Evolutionary conservation across 495 filamentous ascomycete species (phyloP).

Genomic region (Hypoxylon crocopeplum): DNA sequence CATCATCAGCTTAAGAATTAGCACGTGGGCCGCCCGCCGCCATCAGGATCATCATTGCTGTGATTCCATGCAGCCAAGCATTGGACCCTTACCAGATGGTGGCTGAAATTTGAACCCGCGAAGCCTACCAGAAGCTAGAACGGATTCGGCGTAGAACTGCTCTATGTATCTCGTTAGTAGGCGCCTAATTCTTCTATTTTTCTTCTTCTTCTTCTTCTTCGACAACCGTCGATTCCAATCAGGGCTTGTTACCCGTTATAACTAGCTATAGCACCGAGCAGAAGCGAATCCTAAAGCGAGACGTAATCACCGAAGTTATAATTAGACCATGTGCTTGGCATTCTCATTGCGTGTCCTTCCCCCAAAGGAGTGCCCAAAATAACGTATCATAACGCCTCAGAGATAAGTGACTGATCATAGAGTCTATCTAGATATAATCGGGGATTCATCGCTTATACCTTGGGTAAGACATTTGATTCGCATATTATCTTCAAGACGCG

Average conservation of each 20-base stretch:
- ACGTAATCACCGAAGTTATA: constrained; percentile 1
- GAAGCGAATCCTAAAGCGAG: constrained; percentile 3
- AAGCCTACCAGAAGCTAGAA: constrained; percentile 32
- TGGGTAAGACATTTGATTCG: too few relatives aligned
- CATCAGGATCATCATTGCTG: constrained; percentile 21
- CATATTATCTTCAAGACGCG: too few relatives aligned
- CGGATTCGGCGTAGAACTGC: background rate
- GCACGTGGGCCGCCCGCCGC: constrained; percentile 26
- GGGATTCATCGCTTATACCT: too few relatives aligned
- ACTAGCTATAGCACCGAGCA: background rate
- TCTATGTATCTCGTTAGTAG: too few relatives aligned
- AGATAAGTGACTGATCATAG: too few relatives aligned
- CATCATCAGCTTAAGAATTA: constrained; percentile 2
- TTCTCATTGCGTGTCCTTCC: background rate
- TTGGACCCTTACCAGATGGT: constrained; percentile 21
- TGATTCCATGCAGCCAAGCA: constrained; percentile 21
- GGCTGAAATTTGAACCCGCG: constrained; percentile 33
- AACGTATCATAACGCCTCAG: too few relatives aligned
- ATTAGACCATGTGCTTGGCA: background rate
- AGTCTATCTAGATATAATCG: too few relatives aligned
- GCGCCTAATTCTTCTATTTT: background rate
- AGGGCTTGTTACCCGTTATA: background rate
- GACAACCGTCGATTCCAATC: background rate
- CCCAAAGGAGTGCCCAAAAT: background rate
- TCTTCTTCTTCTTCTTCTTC: background rate